Evolutionary conservation across 257 asterid species (phyloP).

Genomic region (Scutellaria galericulata): DNA sequence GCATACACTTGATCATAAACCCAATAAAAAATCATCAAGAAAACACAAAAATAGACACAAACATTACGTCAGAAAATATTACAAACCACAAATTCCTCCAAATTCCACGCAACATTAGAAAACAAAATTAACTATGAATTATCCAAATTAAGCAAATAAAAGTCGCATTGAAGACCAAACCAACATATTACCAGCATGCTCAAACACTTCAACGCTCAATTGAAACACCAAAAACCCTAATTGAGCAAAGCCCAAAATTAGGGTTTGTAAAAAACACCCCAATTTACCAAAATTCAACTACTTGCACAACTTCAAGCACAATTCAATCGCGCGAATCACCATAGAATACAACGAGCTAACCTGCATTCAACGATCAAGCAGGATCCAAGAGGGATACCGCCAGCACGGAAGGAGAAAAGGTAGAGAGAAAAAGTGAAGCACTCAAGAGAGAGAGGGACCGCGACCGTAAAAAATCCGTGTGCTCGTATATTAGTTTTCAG

Average conservation of each 20-base stretch:
- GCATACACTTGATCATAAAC: background rate
- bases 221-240: slow-evolving; percentile 51
- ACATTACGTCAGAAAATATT: background rate
- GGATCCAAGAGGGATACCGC: slow-evolving; percentile 51
- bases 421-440: slow-evolving; percentile 36
- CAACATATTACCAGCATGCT: slow-evolving; percentile 23
- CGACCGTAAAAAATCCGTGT: slow-evolving; percentile 34
- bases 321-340: slow-evolving; percentile 31
- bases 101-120: slow-evolving; percentile 20
- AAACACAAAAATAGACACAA: background rate
- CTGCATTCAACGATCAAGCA: slow-evolving; percentile 58
- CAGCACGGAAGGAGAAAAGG: background rate
- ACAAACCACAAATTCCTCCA: slow-evolving; percentile 16
- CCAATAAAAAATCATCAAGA: background rate
- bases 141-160: slow-evolving; percentile 38
- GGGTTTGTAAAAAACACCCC: slow-evolving; percentile 55
- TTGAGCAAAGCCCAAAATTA: slow-evolving; percentile 44
- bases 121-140: slow-evolving; percentile 24
- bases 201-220: slow-evolving; percentile 34
- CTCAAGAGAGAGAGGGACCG: slow-evolving; percentile 35
- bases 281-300: slow-evolving; percentile 33
- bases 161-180: slow-evolving; percentile 28
- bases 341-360: slow-evolving; percentile 34
- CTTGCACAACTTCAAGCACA: slow-evolving; percentile 26
- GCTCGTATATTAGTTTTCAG: background rate